These are phyloP conservation scores for Gardenia jasminoides DNA, from an alignment of 257 asterid genomes.

Conservation along the genomic window DNA sequence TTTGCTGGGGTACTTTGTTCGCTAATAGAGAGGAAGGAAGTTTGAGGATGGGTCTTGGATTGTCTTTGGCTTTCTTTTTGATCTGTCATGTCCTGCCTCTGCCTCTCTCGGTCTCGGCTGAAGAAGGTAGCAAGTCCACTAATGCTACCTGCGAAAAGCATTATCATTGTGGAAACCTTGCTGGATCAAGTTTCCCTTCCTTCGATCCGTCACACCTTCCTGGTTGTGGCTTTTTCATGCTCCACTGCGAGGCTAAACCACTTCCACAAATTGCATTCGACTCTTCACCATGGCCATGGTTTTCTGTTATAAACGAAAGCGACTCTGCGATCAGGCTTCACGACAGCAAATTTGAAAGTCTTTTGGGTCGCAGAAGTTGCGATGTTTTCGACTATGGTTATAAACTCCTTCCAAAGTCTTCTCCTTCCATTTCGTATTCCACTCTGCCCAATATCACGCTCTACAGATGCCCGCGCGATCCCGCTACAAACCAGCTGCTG, in stretches of 20 bases:
- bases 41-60: slow-evolving; percentile 6
- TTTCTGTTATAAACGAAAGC: neutral
- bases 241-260: slow-evolving; percentile 1
- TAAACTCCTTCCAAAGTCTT: no score
- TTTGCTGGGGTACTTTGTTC: neutral
- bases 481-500: no score
- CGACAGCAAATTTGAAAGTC: neutral
- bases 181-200: slow-evolving; percentile 31
- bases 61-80: neutral
- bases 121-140: neutral
- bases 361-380: neutral
- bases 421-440: no score
- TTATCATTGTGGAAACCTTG: slow-evolving; percentile 25
- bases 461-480: no score
- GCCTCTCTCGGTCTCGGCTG: neutral
- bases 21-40: neutral
- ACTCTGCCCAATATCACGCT: no score
- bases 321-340: slow-evolving; percentile 4
- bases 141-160: neutral
- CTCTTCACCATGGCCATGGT: slow-evolving; percentile 1
- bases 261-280: slow-evolving; percentile 24
- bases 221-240: slow-evolving; percentile 36
- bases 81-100: neutral
- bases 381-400: neutral
- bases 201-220: neutral